A percentile compares a stretch with the other conserved stretches of the same genome.
Conservation (phyloP, 768 basidiomycete species). For the Leccinum broughii region DNA sequence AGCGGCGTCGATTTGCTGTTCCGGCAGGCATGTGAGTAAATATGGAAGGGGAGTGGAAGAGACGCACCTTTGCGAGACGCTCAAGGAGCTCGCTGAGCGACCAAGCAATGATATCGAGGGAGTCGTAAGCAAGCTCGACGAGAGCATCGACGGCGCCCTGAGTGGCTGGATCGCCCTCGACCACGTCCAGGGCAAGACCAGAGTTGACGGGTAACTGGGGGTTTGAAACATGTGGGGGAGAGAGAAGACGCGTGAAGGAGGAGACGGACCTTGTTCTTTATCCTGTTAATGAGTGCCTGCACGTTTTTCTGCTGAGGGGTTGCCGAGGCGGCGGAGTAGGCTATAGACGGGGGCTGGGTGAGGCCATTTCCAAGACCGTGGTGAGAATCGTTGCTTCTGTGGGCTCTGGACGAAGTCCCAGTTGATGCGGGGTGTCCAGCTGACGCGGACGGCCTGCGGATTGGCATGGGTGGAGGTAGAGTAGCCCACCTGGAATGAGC, state of each 20-base stretch:
- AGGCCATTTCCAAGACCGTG: constrained; percentile 38
- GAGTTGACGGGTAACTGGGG: constrained; percentile 82
- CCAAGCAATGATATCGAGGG: constrained; percentile 78
- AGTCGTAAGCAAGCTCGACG: constrained; percentile 75
- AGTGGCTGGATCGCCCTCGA: constrained; percentile 76
- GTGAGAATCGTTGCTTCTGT: constrained; percentile 65
- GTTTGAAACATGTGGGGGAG: constrained; percentile 1
- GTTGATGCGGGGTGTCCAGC: constrained; percentile 40
- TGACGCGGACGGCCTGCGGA: constrained; percentile 64
- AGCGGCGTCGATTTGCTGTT: constrained; percentile 53
- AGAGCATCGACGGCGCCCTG: constrained; percentile 77
- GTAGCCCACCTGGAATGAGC: constrained; percentile 25
- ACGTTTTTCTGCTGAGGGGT: constrained; percentile 83
- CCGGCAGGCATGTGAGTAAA: constrained; percentile 15
- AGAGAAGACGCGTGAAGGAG: neutral
- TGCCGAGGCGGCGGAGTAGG: constrained; percentile 39
- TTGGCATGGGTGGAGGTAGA: constrained; percentile 39
- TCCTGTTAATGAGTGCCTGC: constrained; percentile 72
- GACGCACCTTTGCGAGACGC: constrained; percentile 67
- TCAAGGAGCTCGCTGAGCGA: constrained; percentile 78
- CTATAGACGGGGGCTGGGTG: constrained; percentile 35
- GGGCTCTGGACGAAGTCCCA: constrained; percentile 46
- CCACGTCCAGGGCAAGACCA: constrained; percentile 65
- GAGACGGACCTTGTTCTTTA: constrained; percentile 72
- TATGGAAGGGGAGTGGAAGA: neutral